Evolutionary conservation across 129 eudicot species (phyloP), one percentile per base, ranked within the genome.

Genomic region (Centrapalus pauciflorus): DNA sequence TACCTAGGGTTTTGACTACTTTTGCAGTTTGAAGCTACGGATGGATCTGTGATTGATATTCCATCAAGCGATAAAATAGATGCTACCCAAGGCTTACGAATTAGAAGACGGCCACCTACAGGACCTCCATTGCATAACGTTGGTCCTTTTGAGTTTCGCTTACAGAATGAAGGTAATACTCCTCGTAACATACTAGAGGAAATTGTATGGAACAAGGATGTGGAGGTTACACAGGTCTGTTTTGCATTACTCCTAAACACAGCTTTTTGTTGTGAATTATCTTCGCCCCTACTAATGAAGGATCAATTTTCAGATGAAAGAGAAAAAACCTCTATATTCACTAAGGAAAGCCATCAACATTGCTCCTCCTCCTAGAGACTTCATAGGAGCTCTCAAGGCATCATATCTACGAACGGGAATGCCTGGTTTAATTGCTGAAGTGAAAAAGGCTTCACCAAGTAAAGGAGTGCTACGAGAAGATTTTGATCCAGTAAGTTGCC

Each of bases 361-460:
- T 45, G 87, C 80, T 40, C 90, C 90, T 68, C 95, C 95, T 25
- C 70, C 81, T 41, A 76, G 85, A 80, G 96, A 93, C 76, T 93
- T 93, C 64, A 46, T 89, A 30, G 96, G 88, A 46, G 90, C 95
- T 49, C 88, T 93, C 28, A 86, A 79, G 64, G 80, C 80, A 12
- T 77, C 99, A 46, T 29, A 82, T 57, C 48, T 49, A 50, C 78
- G 90, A 76, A 89, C 99, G 14, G 90, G 87, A 32, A 63, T 86
- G 73, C 99, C 99, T 74, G 99, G 83, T 68, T 57, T 93, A 62
- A 93, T 93, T 71, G 98, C 98, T 33, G 98, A 92, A 79, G 98
- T 92, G 19, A 92, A 92, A 73, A 92, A 92, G 82, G 98, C 98
- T 71, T 93, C 98, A 37, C 98, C 98, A 5, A 88, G 95, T 75